phyloP scores from a whole-genome alignment of 2,329 filamentous ascomycete genomes.

The Coniochaeta sp. region DNA sequence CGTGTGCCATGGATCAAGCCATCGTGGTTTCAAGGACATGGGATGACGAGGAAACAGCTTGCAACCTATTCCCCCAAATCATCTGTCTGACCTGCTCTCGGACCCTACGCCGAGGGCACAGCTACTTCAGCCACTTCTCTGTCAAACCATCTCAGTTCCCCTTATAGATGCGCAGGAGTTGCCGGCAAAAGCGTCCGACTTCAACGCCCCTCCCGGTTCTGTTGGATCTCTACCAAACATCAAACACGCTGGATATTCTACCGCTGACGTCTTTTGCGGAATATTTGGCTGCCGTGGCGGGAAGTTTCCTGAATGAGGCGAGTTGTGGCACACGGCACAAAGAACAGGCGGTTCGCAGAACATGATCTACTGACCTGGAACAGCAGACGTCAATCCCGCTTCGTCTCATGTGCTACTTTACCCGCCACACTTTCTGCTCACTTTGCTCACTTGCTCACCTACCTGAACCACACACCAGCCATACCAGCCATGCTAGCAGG shows the following conservation, averaged over 20 bases:
- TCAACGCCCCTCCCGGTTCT: neutral
- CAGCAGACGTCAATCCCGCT: conserved; percentile 6
- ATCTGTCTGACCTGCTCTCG: neutral
- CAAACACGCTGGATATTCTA: conserved; percentile 9
- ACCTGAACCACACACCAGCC: conserved; percentile 8
- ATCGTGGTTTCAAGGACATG: neutral
- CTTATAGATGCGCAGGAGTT: neutral
- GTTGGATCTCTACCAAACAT: conserved; percentile 7
- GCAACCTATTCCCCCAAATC: neutral
- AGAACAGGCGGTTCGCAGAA: neutral
- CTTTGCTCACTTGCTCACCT: neutral
- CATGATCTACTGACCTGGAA: conserved; percentile 17
- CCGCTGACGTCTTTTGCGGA: conserved; percentile 1
- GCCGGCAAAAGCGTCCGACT: conserved; percentile 6
- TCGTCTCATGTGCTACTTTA: conserved; percentile 16
- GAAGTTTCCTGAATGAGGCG: neutral
- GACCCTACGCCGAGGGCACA: neutral
- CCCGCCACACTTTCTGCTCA: neutral
- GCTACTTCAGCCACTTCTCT: neutral
- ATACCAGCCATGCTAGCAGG: neutral
- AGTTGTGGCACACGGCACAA: neutral
- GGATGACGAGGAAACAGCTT: neutral
- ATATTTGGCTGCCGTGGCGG: neutral
- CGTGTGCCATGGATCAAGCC: neutral
- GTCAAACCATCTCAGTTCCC: neutral